Percentiles rank a stretch among this genome's conserved stretches.
phyloP scores from a whole-genome alignment of 169 alveolate genomes.

The Perkinsus marinus region DNA sequence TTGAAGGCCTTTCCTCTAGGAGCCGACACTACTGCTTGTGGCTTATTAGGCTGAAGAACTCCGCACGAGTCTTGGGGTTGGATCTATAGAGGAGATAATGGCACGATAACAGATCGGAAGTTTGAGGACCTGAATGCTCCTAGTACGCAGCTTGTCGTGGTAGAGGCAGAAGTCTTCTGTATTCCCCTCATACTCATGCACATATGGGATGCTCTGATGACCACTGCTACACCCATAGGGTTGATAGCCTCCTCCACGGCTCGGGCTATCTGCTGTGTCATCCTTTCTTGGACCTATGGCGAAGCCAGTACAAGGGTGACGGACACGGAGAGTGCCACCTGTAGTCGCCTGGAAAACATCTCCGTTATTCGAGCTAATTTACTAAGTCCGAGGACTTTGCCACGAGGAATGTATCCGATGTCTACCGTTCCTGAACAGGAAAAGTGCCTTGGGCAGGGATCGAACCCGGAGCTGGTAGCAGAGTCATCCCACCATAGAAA shows the following conservation, averaged over 20 bases:
- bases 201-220: neutral
- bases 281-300: neutral
- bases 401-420: constrained; percentile 18
- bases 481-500: constrained; percentile 6
- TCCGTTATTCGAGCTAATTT: constrained; percentile 19
- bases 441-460: neutral
- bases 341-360: constrained; percentile 17
- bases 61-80: neutral
- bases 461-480: neutral
- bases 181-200: neutral
- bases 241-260: neutral
- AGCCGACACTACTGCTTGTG: neutral
- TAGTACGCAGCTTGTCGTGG: neutral
- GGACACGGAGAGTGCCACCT: neutral
- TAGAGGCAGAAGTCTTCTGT: neutral
- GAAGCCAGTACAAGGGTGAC: neutral
- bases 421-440: neutral
- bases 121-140: neutral
- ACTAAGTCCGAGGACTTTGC: constrained; percentile 17
- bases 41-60: neutral
- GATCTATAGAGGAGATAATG: neutral
- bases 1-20: too few relatives aligned
- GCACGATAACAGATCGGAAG: neutral
- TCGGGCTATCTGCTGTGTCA: neutral
- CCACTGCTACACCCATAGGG: constrained; percentile 2